Conservation (phyloP, 345 rosid species). For the Aegle marmelos region DNA sequence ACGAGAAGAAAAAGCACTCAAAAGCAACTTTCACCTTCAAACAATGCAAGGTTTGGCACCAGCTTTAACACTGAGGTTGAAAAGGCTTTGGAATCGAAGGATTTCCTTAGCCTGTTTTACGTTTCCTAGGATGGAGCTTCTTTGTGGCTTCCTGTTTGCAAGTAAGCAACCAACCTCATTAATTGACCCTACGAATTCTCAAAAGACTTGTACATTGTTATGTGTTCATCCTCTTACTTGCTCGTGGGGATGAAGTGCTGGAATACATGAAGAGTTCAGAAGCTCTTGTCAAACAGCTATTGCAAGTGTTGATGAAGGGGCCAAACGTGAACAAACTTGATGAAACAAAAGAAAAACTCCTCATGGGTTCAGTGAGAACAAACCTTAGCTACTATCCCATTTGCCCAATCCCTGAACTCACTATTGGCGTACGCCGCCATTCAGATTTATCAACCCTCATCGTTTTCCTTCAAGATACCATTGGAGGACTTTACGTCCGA, state of each 20-base stretch:
- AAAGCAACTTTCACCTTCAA: conserved; percentile 32
- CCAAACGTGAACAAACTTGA: conserved; percentile 38
- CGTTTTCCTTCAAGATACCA: conserved; percentile 37
- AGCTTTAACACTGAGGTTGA: conserved; percentile 43
- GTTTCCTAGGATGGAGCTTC: conserved; percentile 43
- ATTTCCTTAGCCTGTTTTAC: conserved; percentile 47
- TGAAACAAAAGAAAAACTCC: conserved; percentile 28
- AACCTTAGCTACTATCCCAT: conserved; percentile 43
- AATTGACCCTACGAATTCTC: too few relatives aligned
- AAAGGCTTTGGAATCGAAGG: conserved; percentile 54
- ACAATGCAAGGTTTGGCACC: conserved; percentile 32
- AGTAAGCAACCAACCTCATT: conserved; percentile 7
- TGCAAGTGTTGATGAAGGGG: conserved; percentile 34
- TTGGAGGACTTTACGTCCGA: conserved; percentile 43
- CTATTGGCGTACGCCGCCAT: conserved; percentile 39
- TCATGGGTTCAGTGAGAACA: conserved; percentile 35
- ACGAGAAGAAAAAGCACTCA: conserved; percentile 34
- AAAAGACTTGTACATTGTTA: too few relatives aligned
- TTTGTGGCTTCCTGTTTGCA: conserved; percentile 45
- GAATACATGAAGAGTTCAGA: conserved; percentile 42
- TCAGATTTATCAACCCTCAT: conserved; percentile 40
- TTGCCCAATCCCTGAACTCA: conserved; percentile 45
- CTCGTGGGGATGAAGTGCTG: conserved; percentile 20
- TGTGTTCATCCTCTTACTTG: not conserved
- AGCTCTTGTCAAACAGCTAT: conserved; percentile 30